Evolutionary conservation across 148 eudicot genomes (phyloP).

Genomic region (Nepenthes mirabilis): DNA sequence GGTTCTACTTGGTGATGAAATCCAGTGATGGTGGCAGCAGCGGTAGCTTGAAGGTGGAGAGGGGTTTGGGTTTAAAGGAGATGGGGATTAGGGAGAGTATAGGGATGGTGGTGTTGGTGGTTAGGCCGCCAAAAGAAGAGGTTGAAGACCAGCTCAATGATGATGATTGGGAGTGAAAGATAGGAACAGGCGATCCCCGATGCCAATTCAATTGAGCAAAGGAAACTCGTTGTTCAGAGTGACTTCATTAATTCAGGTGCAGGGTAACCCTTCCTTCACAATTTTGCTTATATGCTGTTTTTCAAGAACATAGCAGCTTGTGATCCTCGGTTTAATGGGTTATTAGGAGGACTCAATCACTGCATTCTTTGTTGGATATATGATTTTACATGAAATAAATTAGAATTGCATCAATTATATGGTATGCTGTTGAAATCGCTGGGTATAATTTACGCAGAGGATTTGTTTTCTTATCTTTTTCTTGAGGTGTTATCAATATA

Average conservation of each 20-base stretch:
- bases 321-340: not conserved
- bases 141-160: slow-evolving; percentile 40
- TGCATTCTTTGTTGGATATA: too few relatives aligned
- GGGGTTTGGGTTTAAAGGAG: slow-evolving; percentile 53
- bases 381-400: too few relatives aligned
- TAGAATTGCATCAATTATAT: too few relatives aligned
- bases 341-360: too few relatives aligned
- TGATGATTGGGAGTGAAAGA: slow-evolving; percentile 69
- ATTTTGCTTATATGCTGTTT: not conserved
- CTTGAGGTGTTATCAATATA: too few relatives aligned
- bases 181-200: not conserved
- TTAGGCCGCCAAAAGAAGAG: slow-evolving; percentile 81
- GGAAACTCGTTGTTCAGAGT: not conserved
- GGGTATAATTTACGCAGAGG: too few relatives aligned
- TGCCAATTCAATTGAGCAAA: not conserved
- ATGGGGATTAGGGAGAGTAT: slow-evolving; percentile 37
- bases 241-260: too few relatives aligned
- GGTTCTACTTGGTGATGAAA: slow-evolving; percentile 48
- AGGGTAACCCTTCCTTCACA: not conserved
- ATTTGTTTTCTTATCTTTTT: too few relatives aligned
- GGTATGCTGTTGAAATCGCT: too few relatives aligned
- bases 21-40: slow-evolving; percentile 16
- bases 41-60: slow-evolving; percentile 53
- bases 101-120: slow-evolving; percentile 74
- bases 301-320: not conserved